These are phyloP conservation scores for Aspergillus panamensis DNA, from an alignment of 495 filamentous ascomycete species.

Conservation along the genomic window DNA sequence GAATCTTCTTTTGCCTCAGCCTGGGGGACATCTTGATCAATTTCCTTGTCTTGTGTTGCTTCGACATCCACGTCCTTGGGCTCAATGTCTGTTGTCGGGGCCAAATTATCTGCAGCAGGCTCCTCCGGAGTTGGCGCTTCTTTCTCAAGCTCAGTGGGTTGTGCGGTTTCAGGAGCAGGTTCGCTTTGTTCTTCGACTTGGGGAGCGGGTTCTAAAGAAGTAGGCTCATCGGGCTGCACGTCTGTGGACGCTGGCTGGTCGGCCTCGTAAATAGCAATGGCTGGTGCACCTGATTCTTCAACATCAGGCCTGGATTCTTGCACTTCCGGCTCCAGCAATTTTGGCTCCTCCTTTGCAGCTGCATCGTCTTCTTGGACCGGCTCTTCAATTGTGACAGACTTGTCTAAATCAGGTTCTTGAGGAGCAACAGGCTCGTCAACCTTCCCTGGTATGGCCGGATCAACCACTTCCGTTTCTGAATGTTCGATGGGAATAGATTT, in stretches of 20 bases:
- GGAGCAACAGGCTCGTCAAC: neutral
- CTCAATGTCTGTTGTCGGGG: neutral
- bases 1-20: neutral
- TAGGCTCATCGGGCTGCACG: constrained; percentile 13
- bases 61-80: neutral
- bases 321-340: neutral
- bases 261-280: neutral
- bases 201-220: constrained; percentile 1
- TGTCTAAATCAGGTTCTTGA: neutral
- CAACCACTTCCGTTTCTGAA: neutral
- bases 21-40: neutral
- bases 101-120: neutral
- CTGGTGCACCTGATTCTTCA: neutral
- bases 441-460: neutral
- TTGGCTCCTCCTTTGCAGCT: neutral
- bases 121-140: neutral
- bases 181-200: constrained; percentile 3
- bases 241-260: constrained; percentile 7
- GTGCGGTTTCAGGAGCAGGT: neutral
- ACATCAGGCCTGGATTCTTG: neutral
- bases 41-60: neutral
- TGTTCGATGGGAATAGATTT: neutral
- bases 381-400: neutral
- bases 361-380: neutral
- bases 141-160: neutral